Conservation (phyloP, 2,329 filamentous ascomycete genomes). For the Colletotrichum sp. region DNA sequence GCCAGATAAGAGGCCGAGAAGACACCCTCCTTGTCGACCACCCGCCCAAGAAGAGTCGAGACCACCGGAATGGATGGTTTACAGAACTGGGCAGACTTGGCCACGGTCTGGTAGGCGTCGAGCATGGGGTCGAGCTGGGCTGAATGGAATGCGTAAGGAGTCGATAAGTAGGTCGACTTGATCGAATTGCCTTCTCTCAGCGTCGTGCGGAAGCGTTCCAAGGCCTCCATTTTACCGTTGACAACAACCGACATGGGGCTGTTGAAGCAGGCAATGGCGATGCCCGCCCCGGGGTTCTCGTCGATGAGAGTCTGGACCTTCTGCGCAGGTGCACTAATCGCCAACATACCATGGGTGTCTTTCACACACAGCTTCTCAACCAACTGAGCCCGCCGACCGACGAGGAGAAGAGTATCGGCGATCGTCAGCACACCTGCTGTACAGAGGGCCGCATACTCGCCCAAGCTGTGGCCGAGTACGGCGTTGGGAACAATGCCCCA, state of each 20-base stretch:
- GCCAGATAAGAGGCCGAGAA: slow-evolving; percentile 65
- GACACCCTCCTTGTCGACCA: slow-evolving; percentile 48
- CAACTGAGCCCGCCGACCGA: slow-evolving; percentile 72
- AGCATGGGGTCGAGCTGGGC: slow-evolving; percentile 59
- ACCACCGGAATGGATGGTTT: slow-evolving; percentile 64
- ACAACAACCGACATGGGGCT: slow-evolving; percentile 76
- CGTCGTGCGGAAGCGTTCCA: slow-evolving; percentile 46
- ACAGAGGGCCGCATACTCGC: slow-evolving; percentile 76
- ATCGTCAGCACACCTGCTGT: slow-evolving; percentile 73
- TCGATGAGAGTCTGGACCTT: slow-evolving; percentile 58
- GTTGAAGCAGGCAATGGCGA: slow-evolving; percentile 71
- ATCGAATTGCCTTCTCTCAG: slow-evolving; percentile 33
- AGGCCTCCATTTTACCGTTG: slow-evolving; percentile 44
- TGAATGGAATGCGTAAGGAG: slow-evolving; percentile 60
- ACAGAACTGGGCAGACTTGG: slow-evolving; percentile 39
- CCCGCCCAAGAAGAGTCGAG: slow-evolving; percentile 67
- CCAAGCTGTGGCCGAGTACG: slow-evolving; percentile 67
- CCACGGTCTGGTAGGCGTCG: slow-evolving; percentile 59
- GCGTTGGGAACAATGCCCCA: slow-evolving; percentile 61
- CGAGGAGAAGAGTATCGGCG: slow-evolving; percentile 73
- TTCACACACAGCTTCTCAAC: slow-evolving; percentile 68
- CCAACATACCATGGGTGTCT: slow-evolving; percentile 66
- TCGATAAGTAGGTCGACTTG: slow-evolving; percentile 49
- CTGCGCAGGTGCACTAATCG: slow-evolving; percentile 52
- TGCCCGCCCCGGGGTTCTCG: slow-evolving; percentile 29